Base-by-base conservation (phyloP, 106 monocot genomes). In the Dioscorea dumetorum region DNA sequence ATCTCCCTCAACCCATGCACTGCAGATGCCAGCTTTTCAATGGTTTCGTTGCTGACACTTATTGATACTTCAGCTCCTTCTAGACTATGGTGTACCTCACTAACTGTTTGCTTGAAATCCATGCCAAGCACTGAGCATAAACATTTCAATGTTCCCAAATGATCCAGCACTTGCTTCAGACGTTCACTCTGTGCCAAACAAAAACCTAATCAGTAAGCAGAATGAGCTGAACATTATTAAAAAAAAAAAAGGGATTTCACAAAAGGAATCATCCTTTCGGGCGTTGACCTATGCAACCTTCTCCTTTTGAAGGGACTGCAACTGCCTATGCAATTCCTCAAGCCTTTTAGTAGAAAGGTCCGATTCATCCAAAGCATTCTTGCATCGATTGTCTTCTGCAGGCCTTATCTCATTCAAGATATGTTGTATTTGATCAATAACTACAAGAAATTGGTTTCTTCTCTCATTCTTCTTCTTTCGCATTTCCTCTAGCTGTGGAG, bases 401-500 rank as follows among this genome's bases (percentile, higher is more conserved):
- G 81, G 81, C 62, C 67, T 72, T 18, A 95, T 77, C 62, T 95
- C 88, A 71, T 62, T 28, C 33, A 88, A 71, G 24, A 91, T 75
- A 57, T 79, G 80, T 34, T 69, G 62, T 75, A 91, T 91, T 74
- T 88, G 78, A 24, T 83, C 80, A n/a, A 78, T 73, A 33, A 91
- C 82, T 67, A 84, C 77, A n/a, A 82, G 57, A 71, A 91, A 91
- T 19, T 81, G 79, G 23, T 74, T 76, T 57, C 61, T 67, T 70
- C 95, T 83, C 5, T 88, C 85, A 31, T 32, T 72, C 68, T 86
- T 88, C 61, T 69, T 91, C 67, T 78, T 86, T 33, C 80, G 60
- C 91, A 91, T 91, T 64, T 95, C 91, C 59, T 88, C 95, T 33
- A 91, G 66, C 49, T 86, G 79, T 24, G 81, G 75, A 4, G 68